Evolutionary conservation across 768 basidiomycete species (phyloP).

Genomic region (Panaeolus papilionaceus): DNA sequence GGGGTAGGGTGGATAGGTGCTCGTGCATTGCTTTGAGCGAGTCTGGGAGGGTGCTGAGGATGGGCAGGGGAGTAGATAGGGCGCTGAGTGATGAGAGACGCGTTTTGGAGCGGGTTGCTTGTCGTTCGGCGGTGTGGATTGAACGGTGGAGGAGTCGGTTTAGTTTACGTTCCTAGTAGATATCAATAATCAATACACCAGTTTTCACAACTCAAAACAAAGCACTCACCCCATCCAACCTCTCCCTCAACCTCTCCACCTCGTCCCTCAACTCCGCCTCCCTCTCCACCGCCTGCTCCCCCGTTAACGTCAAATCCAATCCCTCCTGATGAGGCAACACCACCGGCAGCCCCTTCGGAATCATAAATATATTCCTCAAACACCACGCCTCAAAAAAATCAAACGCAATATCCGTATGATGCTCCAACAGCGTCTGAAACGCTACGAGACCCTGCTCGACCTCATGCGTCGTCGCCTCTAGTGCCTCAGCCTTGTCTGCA

Average conservation of each 20-base stretch:
- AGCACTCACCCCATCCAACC: slow-evolving; percentile 71
- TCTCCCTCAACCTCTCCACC: slow-evolving; percentile 68
- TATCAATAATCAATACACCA: not conserved
- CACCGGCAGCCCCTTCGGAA: slow-evolving; percentile 70
- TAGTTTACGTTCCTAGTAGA: slow-evolving; percentile 67
- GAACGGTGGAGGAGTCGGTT: slow-evolving; percentile 62
- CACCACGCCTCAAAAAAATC: slow-evolving; percentile 94
- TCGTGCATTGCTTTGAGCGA: slow-evolving; percentile 45
- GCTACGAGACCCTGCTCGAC: slow-evolving; percentile 82
- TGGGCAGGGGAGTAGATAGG: slow-evolving; percentile 35
- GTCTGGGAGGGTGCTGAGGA: slow-evolving; percentile 12
- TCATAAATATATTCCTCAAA: slow-evolving; percentile 84
- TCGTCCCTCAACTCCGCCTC: slow-evolving; percentile 69
- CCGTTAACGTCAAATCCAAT: slow-evolving; percentile 65
- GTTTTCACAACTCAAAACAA: not conserved
- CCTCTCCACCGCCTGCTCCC: slow-evolving; percentile 40
- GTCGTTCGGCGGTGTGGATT: slow-evolving; percentile 50
- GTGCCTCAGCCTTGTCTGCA: slow-evolving; percentile 23
- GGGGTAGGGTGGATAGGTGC: slow-evolving; percentile 55
- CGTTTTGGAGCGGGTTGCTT: slow-evolving; percentile 52
- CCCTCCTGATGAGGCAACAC: slow-evolving; percentile 80
- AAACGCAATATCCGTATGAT: slow-evolving; percentile 88
- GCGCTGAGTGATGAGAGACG: slow-evolving; percentile 50
- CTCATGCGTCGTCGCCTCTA: slow-evolving; percentile 68
- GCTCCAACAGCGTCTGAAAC: slow-evolving; percentile 88